phyloP scores from a whole-genome alignment of 2,329 filamentous ascomycete species.

The Drechslerella coelobrocha region DNA sequence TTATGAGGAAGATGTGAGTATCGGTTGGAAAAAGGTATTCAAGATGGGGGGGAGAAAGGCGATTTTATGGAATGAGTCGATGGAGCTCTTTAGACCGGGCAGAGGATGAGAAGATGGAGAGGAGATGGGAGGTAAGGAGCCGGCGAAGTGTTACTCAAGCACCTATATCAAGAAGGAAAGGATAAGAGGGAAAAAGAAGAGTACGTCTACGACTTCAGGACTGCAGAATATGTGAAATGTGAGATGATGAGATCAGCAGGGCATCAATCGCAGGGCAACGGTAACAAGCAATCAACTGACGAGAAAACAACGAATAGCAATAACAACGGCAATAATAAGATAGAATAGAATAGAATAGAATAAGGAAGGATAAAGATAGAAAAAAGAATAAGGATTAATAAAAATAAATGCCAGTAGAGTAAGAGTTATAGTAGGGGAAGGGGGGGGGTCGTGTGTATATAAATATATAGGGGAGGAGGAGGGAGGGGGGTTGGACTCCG shows the following conservation, averaged over 20 bases:
- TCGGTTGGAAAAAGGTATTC: neutral
- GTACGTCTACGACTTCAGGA: no score
- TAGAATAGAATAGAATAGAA: no score
- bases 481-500: constrained; percentile 21
- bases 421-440: neutral
- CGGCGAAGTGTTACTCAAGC: no score
- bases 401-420: no score
- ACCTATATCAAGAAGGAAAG: constrained; percentile 1
- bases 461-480: neutral
- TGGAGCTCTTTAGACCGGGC: neutral
- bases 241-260: no score
- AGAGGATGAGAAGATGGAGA: neutral
- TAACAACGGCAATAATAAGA: no score
- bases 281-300: no score
- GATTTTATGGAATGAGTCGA: neutral
- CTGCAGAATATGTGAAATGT: no score
- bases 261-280: no score
- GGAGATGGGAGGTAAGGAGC: neutral
- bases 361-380: no score
- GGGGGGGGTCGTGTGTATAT: constrained; percentile 10
- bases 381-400: no score
- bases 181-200: neutral
- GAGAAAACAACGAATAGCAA: no score
- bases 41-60: neutral
- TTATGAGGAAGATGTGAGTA: neutral